Conservation (phyloP, 106 monocot species). For the Amphibolis antarctica region DNA sequence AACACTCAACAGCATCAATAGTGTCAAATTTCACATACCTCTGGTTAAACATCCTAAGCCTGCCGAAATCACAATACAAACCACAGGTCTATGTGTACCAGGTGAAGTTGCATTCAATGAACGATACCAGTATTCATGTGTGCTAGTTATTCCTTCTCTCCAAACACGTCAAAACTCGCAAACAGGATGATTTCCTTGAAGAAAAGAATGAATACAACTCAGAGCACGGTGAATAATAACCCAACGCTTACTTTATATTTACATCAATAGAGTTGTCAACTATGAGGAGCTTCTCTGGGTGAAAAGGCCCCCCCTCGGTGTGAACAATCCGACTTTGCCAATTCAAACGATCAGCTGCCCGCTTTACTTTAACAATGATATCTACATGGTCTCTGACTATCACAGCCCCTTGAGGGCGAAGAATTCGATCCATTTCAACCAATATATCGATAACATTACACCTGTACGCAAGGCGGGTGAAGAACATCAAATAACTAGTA, state of each 20-base stretch:
- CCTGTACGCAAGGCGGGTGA: not conserved
- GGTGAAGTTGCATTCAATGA: too few relatives aligned
- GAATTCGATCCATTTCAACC: conserved; percentile 19
- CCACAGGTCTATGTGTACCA: too few relatives aligned
- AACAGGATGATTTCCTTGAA: not conserved
- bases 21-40: too few relatives aligned
- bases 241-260: not conserved
- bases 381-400: conserved; percentile 21
- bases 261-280: conserved; percentile 16
- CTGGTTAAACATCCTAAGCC: too few relatives aligned
- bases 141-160: too few relatives aligned
- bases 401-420: conserved; percentile 16
- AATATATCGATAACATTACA: conserved; percentile 15
- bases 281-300: conserved; percentile 21
- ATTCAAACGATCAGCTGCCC: conserved; percentile 7
- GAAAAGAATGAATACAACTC: not conserved
- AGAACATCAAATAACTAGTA: too few relatives aligned
- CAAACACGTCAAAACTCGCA: too few relatives aligned
- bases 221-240: not conserved
- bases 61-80: too few relatives aligned
- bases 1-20: too few relatives aligned
- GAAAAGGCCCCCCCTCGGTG: conserved; percentile 14
- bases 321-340: conserved; percentile 21
- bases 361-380: conserved; percentile 11
- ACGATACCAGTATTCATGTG: too few relatives aligned